Evolutionary conservation across 305 asterid genomes (phyloP).

Genomic region (Fraxinus sp.): DNA sequence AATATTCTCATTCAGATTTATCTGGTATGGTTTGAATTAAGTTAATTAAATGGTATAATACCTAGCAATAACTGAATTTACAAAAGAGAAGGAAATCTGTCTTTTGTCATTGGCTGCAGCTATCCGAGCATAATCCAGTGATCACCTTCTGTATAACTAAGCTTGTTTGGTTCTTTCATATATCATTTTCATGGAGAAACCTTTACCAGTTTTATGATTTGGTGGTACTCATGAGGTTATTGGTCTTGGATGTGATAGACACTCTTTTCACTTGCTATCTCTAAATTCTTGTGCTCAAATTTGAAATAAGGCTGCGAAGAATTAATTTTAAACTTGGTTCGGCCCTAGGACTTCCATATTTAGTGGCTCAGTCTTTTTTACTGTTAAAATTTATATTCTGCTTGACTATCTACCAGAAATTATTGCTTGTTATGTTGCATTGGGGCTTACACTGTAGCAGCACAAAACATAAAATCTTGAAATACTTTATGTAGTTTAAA

Average conservation of each 20-base stretch:
- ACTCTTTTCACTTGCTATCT: constrained; percentile 2
- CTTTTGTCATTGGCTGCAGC: background rate
- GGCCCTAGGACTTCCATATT: constrained; percentile 11
- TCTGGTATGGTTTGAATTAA: background rate
- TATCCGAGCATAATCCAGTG: background rate
- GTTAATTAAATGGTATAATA: background rate
- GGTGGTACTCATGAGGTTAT: background rate
- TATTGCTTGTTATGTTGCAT: background rate
- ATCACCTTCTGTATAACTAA: background rate
- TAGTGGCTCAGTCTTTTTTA: background rate
- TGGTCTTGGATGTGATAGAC: background rate
- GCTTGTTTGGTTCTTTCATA: background rate
- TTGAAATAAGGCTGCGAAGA: constrained; percentile 10
- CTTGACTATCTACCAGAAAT: constrained; percentile 10
- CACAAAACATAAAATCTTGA: background rate
- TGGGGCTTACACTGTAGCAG: constrained; percentile 14
- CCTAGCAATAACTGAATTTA: background rate
- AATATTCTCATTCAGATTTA: background rate
- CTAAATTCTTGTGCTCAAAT: constrained; percentile 4
- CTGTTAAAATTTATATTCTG: background rate
- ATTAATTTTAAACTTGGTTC: constrained; percentile 2
- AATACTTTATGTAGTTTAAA: background rate
- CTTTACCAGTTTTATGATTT: constrained; percentile 9
- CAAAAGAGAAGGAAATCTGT: background rate
- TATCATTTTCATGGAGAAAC: constrained; percentile 7